phyloP scores from a whole-genome alignment of 148 eudicot genomes.

The Fagopyrum esculentum region DNA sequence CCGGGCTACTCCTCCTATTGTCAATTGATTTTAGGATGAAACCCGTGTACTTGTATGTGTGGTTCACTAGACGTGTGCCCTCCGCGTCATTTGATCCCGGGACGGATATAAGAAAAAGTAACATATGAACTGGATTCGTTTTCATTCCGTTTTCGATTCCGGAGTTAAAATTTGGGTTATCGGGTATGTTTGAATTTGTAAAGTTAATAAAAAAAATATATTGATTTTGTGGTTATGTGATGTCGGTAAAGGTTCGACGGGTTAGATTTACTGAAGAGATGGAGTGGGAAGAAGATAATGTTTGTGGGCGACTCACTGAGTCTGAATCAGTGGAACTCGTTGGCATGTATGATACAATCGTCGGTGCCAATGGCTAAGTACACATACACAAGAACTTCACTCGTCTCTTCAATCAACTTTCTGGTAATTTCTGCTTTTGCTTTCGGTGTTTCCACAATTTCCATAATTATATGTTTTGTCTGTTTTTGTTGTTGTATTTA shows the following conservation, averaged over 20 bases:
- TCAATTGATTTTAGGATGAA: too few species aligned
- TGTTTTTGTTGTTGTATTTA: neutral
- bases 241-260: conserved; percentile 59
- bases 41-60: too few species aligned
- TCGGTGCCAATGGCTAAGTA: conserved; percentile 60
- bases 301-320: conserved; percentile 99
- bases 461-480: neutral
- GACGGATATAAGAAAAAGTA: too few species aligned
- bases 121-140: too few species aligned
- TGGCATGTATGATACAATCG: conserved; percentile 73
- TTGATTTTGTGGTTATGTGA: neutral
- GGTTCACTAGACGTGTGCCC: too few species aligned
- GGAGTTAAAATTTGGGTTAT: too few species aligned
- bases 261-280: conserved; percentile 44
- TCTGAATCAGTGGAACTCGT: conserved; percentile 77
- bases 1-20: too few species aligned
- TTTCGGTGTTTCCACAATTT: neutral
- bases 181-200: too few species aligned
- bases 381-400: conserved; percentile 17
- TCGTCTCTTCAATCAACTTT: conserved; percentile 59
- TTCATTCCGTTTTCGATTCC: too few species aligned
- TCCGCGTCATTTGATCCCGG: too few species aligned
- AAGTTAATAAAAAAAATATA: neutral
- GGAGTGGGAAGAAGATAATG: conserved; percentile 87
- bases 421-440: conserved; percentile 30